Conservation (phyloP, 2,329 filamentous ascomycete genomes). For the Aspergillus pseudonomiae region DNA sequence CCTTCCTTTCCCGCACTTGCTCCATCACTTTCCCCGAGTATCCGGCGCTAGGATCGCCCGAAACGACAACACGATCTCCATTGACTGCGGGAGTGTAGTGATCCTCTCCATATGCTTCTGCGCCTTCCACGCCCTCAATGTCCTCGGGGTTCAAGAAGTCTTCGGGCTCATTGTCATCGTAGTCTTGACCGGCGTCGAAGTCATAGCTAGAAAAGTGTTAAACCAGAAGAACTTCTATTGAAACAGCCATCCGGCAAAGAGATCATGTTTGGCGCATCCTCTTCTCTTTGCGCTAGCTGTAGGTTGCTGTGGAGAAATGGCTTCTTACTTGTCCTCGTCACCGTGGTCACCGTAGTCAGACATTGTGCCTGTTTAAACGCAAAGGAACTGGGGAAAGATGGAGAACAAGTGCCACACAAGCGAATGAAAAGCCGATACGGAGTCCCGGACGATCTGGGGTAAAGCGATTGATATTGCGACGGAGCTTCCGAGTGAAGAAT, state of each 20-base stretch:
- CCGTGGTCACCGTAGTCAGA: slow-evolving; percentile 74
- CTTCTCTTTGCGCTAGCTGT: slow-evolving; percentile 14
- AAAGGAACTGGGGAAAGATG: slow-evolving; percentile 18
- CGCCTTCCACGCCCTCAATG: slow-evolving; percentile 55
- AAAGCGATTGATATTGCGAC: slow-evolving; percentile 22
- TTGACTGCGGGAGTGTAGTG: slow-evolving; percentile 39
- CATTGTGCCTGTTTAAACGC: slow-evolving; percentile 52
- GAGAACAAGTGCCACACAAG: slow-evolving; percentile 13
- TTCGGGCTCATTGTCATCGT: slow-evolving; percentile 68
- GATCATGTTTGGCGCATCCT: background rate
- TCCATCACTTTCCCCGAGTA: slow-evolving; percentile 58
- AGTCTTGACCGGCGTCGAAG: slow-evolving; percentile 62
- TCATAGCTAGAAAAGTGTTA: slow-evolving; percentile 42
- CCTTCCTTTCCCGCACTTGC: slow-evolving; percentile 75
- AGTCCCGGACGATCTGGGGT: slow-evolving; percentile 15
- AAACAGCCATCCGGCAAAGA: slow-evolving; percentile 1
- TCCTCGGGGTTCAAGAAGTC: slow-evolving; percentile 61
- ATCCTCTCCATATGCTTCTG: slow-evolving; percentile 58
- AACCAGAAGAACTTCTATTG: slow-evolving; percentile 28
- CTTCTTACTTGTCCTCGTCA: slow-evolving; percentile 59
- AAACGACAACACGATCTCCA: slow-evolving; percentile 46
- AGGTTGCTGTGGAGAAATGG: slow-evolving; percentile 19
- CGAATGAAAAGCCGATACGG: slow-evolving; percentile 14
- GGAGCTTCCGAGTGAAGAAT: slow-evolving; percentile 19
- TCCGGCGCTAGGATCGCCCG: slow-evolving; percentile 56